These are phyloP conservation scores for Elaphomyces granulatus DNA, from an alignment of 495 filamentous ascomycete species.

Conservation along the genomic window DNA sequence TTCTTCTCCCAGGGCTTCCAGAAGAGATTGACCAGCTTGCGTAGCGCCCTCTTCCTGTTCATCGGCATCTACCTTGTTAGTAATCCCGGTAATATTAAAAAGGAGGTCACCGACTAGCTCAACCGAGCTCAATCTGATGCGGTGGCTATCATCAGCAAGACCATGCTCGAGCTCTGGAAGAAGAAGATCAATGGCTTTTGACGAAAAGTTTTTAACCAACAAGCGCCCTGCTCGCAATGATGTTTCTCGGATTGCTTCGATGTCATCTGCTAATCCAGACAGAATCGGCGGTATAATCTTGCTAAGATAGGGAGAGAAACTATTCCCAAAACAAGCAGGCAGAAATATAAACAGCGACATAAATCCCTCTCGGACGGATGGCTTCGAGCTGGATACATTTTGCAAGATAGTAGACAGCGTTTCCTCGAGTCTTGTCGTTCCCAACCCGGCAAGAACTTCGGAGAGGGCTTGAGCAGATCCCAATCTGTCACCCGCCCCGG, in stretches of 20 bases:
- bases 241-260: slow-evolving; percentile 89
- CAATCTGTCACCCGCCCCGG: slow-evolving; percentile 84
- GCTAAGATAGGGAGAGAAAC: slow-evolving; percentile 89
- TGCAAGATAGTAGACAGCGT: slow-evolving; percentile 93
- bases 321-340: slow-evolving; percentile 97
- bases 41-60: slow-evolving; percentile 62
- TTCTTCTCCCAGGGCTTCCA: slow-evolving; percentile 89
- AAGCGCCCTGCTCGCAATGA: slow-evolving; percentile 84
- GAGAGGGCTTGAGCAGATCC: slow-evolving; percentile 94
- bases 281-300: slow-evolving; percentile 95
- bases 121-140: slow-evolving; percentile 93
- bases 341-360: slow-evolving; percentile 99
- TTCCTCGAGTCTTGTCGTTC: slow-evolving; percentile 83
- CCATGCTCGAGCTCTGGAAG: slow-evolving; percentile 91
- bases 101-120: slow-evolving; percentile 93
- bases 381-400: slow-evolving; percentile 83
- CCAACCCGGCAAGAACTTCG: slow-evolving; percentile 89
- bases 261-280: slow-evolving; percentile 83
- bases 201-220: slow-evolving; percentile 95
- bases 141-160: slow-evolving; percentile 86
- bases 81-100: slow-evolving; percentile 96
- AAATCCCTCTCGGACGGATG: slow-evolving; percentile 89
- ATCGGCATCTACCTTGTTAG: slow-evolving; percentile 65
- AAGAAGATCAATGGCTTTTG: slow-evolving; percentile 82
- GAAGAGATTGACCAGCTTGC: slow-evolving; percentile 77